Base-by-base conservation (phyloP, 768 basidiomycete species). In the Boletus fagicola region DNA sequence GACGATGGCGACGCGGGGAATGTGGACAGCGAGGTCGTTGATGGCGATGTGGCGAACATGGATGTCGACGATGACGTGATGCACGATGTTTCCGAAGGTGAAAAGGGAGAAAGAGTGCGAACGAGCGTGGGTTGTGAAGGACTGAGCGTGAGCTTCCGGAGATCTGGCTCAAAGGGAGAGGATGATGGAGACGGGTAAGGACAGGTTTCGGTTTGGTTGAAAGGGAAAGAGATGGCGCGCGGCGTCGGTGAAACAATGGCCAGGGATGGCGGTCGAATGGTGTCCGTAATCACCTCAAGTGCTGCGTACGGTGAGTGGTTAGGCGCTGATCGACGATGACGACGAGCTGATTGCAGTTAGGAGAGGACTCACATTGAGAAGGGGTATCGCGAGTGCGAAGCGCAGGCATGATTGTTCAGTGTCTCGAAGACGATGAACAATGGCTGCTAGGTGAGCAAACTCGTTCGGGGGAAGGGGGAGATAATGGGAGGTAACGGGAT, bases 371-470 rank as follows among this genome's bases (percentile, higher is more conserved):
- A 78, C 79, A 72, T 68, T 76, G 77, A 70, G 80, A 73, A 62
- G 78, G 81, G 78, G 80, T 85, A 78, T 88, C 86, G 78, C 86
- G 86, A 71, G 87, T 89, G 77, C 88, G 87, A 68, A 84, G 78
- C 51, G 86, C 86, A 73, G 88, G 88, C 88, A 90, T 90, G 80
- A 81, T 84, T 73, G 77, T 72, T 67, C 67, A 22, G 9, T 30
- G 51, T 54, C 52, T 55, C 39, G 33, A 52, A 58, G 68, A 63
- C 58, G 63, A 31, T 33, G 68, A 70, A 74, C 67, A 75, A 70
- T 64, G 61, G 60, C 70, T 67, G 70, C 71, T 51, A 49, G 68
- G 65, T 57, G 72, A 65, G 68, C 72, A 65, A 60, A 63, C 72
- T 72, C 72, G 73, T 73, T 70, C 65, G 66, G 62, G 67, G 62